These are phyloP conservation scores for Excoecaria agallocha DNA, from an alignment of 345 rosid genomes.

Conservation along the genomic window DNA sequence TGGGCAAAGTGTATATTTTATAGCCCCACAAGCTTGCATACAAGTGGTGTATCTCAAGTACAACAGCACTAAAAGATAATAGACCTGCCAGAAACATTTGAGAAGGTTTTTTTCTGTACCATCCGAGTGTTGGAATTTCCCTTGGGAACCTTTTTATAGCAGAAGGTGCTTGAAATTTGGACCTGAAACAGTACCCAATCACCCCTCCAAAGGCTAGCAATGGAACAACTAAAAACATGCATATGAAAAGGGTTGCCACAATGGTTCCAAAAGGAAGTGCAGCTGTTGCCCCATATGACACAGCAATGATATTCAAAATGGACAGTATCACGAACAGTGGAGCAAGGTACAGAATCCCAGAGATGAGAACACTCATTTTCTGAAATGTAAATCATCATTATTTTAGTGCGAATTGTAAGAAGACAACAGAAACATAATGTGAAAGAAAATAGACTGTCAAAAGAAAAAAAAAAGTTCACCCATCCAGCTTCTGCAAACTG, in stretches of 20 bases:
- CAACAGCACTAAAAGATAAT: conserved; percentile 63
- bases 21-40: conserved; percentile 76
- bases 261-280: conserved; percentile 83
- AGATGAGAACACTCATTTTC: conserved; percentile 64
- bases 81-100: conserved; percentile 76
- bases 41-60: conserved; percentile 67
- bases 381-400: conserved; percentile 26
- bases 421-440: background rate
- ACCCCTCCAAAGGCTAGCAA: conserved; percentile 72
- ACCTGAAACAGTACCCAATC: conserved; percentile 53
- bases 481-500: conserved; percentile 65
- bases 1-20: conserved; percentile 58
- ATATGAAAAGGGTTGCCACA: conserved; percentile 51
- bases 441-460: background rate
- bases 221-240: conserved; percentile 47
- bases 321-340: conserved; percentile 50
- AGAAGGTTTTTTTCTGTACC: conserved; percentile 63
- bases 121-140: conserved; percentile 54
- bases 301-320: conserved; percentile 60
- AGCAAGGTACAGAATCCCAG: conserved; percentile 56
- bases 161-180: conserved; percentile 59
- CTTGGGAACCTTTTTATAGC: conserved; percentile 52
- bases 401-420: conserved; percentile 5
- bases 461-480: conserved; percentile 39
- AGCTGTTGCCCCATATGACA: conserved; percentile 65